Evolutionary conservation across 83 land plant species (phyloP), one percentile per base, ranked within the genome.

Genomic region (Isoetes engelmannii): DNA sequence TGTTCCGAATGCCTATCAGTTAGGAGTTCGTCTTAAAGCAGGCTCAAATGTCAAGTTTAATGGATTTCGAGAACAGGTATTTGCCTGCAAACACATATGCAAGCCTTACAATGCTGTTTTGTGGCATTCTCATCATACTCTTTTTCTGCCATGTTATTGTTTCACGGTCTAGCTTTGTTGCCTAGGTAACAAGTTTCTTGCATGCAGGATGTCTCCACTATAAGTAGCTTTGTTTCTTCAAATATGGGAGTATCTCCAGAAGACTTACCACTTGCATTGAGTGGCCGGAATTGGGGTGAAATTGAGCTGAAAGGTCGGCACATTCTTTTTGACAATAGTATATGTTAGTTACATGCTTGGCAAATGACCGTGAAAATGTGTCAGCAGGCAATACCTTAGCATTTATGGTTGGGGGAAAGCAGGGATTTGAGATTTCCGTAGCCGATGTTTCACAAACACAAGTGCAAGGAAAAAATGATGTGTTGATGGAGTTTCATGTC

Each of bases 201-300:
- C 37, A 44, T 50, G n/a, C 58, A 79, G 83, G 84, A 82, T 48
- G 74, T 82, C 45, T 49, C 78, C 44, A 79, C 57, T 20, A 46
- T 82, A 63, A 76, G 68, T 4, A 69, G 45, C 13, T 82, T 71
- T 47, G 61, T 82, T 47, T 58, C 56, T 47, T 55, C 49, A 6
- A 79, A 75, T 46, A 70, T 82, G 74, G 83, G 79, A 37, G 53
- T 82, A 5, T 56, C 75, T n/a, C 79, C 84, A 9, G 79, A 82
- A 43, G 84, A 82, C 37, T 79, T 75, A 59, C 76, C 82, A 48
- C 69, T 82, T 46, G 84, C 84, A 42, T 57, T 82, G 20, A 82
- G 84, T 57, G 84, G 84, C 6, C 74, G 83, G 5, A 82, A 82
- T 45, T 82, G 84, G 84, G 84, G 84, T 28, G 79, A 82, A 20